Base-by-base conservation (phyloP, 83 land plant genomes). In the Picea abies region DNA sequence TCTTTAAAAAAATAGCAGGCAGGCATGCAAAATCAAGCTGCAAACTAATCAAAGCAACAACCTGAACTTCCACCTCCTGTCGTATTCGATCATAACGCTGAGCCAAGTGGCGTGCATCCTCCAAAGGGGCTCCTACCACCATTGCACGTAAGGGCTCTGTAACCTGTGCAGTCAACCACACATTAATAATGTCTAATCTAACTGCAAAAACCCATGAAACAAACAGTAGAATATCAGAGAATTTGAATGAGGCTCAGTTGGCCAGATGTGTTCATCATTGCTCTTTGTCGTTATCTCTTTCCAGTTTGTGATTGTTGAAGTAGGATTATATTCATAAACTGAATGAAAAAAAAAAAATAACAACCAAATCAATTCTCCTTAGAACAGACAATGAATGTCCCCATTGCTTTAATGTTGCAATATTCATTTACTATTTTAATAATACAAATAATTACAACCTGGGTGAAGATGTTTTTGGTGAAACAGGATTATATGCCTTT, bases 51-150 rank as follows among this genome's bases (percentile, higher is more conserved):
- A 70, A 35, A 7, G 63, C 26, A 73, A 44, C 32, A 83, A 93
- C 95, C 96, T 92, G 94, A 83, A 92, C 89, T 89, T 96, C 98
- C 37, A 93, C 97, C 39, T 94, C 98, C 70, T 91, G 95, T 25
- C 93, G 88, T 84, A 92, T 85, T 15, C 94, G 88, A 67, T 94
- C 93, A 88, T 96, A 94, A 11, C 91, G 86, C 68, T 96, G 93
- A 77, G 92, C 89, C 80, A 96, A 88, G 86, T 91, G 94, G 8
- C 97, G 89, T 73, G 98, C 98, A 92, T 96, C 98, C 83, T 96
- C 94, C 39, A 96, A 84, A 60, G 98, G 98, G 39, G 97, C 93
- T 60, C 95, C 93, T 82, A 85, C 79, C 26, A 94, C 90, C 98
- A 96, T 92, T 12, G 92, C 90, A 80, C 94, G 89, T 25, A 96